These are phyloP conservation scores for Urochloa ruziziensis DNA, from an alignment of 176 grass and related monocot species.

Conservation along the genomic window DNA sequence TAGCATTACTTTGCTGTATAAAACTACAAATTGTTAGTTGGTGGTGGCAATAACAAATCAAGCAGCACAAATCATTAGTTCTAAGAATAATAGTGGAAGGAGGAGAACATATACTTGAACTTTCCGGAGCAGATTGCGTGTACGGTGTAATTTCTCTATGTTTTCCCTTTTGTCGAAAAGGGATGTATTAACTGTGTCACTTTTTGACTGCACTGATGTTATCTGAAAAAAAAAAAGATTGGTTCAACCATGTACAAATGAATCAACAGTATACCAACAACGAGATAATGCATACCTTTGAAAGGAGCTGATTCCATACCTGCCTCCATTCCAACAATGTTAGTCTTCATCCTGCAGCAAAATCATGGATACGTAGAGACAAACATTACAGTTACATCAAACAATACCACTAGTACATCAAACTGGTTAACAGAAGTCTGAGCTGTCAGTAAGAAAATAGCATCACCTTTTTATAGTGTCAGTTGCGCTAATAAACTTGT, in stretches of 20 bases:
- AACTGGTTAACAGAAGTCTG: slow-evolving; percentile 15
- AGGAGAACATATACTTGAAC: slow-evolving; percentile 77
- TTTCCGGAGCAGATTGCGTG: slow-evolving; percentile 94
- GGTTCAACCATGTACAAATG: slow-evolving; percentile 13
- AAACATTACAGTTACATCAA: slow-evolving; percentile 18
- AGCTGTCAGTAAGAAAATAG: slow-evolving; percentile 8
- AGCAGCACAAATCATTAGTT: slow-evolving; percentile 7
- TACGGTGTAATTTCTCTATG: slow-evolving; percentile 98
- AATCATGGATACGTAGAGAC: slow-evolving; percentile 20
- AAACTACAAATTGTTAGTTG: slow-evolving; percentile 1
- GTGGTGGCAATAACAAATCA: neutral
- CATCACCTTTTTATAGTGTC: slow-evolving; percentile 93
- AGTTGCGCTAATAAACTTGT: slow-evolving; percentile 97
- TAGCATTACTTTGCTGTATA: neutral
- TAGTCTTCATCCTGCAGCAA: slow-evolving; percentile 86
- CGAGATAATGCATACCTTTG: slow-evolving; percentile 52
- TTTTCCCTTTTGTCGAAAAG: slow-evolving; percentile 96
- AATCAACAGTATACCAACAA: slow-evolving; percentile 10
- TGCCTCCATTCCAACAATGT: slow-evolving; percentile 91
- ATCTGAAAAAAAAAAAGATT: slow-evolving; percentile 47
- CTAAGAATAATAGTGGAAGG: slow-evolving; percentile 15
- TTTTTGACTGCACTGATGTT: slow-evolving; percentile 96
- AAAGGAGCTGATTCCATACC: slow-evolving; percentile 96
- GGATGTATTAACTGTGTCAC: slow-evolving; percentile 90
- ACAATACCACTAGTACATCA: slow-evolving; percentile 28